A percentile compares a stretch with the other conserved stretches of the same genome.
phyloP scores from a whole-genome alignment of 2,329 filamentous ascomycete genomes.

The Cryphonectria parasitica region DNA sequence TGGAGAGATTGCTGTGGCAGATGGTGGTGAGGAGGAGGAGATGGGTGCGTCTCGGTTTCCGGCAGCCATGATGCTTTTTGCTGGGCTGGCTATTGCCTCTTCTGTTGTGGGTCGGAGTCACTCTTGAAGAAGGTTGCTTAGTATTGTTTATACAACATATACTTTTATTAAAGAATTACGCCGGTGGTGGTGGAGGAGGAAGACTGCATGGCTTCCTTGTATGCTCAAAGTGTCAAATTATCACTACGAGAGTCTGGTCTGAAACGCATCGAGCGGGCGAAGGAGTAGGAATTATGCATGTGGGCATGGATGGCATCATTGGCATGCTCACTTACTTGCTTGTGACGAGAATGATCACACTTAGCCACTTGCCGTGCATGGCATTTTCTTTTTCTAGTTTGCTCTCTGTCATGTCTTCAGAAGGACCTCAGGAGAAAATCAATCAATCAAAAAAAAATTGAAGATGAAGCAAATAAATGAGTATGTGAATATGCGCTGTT shows the following conservation, averaged over 20 bases:
- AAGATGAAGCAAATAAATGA: not conserved
- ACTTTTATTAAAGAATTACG: not conserved
- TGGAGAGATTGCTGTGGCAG: not conserved
- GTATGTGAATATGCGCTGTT: not conserved
- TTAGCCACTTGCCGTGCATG: not conserved
- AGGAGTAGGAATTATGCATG: not conserved
- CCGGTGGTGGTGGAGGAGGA: not conserved
- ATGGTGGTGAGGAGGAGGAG: conserved; percentile 7
- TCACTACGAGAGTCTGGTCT: not conserved
- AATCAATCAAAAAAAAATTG: too few relatives aligned
- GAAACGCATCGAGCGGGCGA: not conserved
- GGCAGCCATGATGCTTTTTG: conserved; percentile 38
- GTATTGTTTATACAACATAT: not conserved
- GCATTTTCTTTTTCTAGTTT: not conserved
- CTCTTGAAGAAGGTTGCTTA: conserved; percentile 1
- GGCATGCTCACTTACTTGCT: not conserved
- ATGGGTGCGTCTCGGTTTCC: conserved; percentile 29
- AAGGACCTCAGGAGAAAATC: not conserved
- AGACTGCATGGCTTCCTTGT: not conserved
- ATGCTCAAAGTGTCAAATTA: too few relatives aligned
- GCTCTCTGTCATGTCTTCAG: not conserved
- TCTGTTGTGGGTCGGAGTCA: conserved; percentile 31
- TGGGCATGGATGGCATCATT: too few relatives aligned
- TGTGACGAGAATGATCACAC: not conserved
- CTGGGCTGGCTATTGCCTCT: conserved; percentile 35